Base-by-base conservation (phyloP, 768 basidiomycete genomes). In the Cubamyces sp. region DNA sequence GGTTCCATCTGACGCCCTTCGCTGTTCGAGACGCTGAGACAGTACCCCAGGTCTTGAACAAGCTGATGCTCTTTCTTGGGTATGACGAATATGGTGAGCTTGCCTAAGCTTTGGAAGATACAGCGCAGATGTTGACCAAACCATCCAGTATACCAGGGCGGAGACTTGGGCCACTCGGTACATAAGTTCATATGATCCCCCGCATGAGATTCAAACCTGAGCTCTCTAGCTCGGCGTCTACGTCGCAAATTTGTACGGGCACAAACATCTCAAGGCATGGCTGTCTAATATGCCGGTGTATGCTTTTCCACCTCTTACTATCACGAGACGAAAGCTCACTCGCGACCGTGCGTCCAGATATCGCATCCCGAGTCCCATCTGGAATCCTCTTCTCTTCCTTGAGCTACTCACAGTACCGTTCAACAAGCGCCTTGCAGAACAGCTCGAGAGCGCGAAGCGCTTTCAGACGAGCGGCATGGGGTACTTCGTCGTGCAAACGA, bases 231-330 rank as follows among this genome's bases (percentile, higher is more conserved):
- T 81, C 11, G 74, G 76, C 1, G 71, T 67, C 5, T 65, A 61
- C 30, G 73, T 80, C 56, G 79, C 76, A 0, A 28, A 30, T 14
- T 21, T 66, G 7, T 82, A 80, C 23, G 79, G 79, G 9, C 70
- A 67, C 39, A 80, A 76, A 43, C 71, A 82, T 54, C 70, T 68
- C 65, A 85, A 82, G 67, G 83, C 81, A 1, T 83, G 79, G 76
- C 83, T 84, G 65, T 79, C 82, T 0, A 85, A 83, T 61, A 67
- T 79, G 51, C 76, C 79, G 1, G 0, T 75, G 82, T 84, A 58
- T 62, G 77, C 67, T 14, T n/a, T 11, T 25, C 6, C 37, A 47
- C 14, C 16, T 19, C 43, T n/a, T 21, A 7, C 42, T 15, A 1
- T 43, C 12, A 11, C 12, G 12, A n/a, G 14, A 3, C 42, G 18